Base-by-base conservation (phyloP, 2,329 filamentous ascomycete species). In the Arthrinium phaeospermum region DNA sequence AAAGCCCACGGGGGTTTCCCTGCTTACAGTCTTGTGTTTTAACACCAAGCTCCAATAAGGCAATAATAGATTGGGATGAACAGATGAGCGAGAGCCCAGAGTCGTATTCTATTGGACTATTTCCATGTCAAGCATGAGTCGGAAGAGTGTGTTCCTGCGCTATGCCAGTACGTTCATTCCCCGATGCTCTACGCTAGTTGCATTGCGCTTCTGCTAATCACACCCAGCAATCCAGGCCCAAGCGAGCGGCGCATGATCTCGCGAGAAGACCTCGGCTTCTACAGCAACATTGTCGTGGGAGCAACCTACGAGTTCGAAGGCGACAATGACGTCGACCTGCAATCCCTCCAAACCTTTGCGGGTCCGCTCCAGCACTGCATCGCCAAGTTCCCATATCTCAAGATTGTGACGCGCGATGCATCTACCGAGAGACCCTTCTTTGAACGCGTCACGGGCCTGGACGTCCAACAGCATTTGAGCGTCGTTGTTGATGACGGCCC, bases 391-490 rank as follows among this genome's bases (percentile, higher is more conserved):
- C 79, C 84, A 4, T 81, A 81, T 34, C 77, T 87, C 6, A 77
- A 77, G 47, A 80, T 82, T 30, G 75, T 81, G 5, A 77, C 86
- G 14, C 75, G 78, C 5, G 79, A 82, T 70, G 77, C 76, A 14
- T 75, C 82, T 27, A 83, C 80, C 4, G 81, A 85, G 68, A 80
- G 80, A 51, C 78, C 84, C 5, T 77, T 75, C 24, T 83, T 82
- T 57, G 76, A 79, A 27, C 75, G 75, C 30, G 77, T 79, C 1
- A 37, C 76, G 1, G 75, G 27, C 13, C 70, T 86, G 27, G 77
- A 86, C 72, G 75, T 86, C 13, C 69, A 77, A 1, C 74, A 85
- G 7, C 85, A 87, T 74, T 73, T 86, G n/a, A 73, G 78, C 6
- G 73, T 85, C 22, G 45, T 79, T 22, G 73, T 85, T 19, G 45